Evolutionary conservation across 208 protist genomes (phyloP).

Genomic region (Acanthamoeba rhysodes): DNA sequence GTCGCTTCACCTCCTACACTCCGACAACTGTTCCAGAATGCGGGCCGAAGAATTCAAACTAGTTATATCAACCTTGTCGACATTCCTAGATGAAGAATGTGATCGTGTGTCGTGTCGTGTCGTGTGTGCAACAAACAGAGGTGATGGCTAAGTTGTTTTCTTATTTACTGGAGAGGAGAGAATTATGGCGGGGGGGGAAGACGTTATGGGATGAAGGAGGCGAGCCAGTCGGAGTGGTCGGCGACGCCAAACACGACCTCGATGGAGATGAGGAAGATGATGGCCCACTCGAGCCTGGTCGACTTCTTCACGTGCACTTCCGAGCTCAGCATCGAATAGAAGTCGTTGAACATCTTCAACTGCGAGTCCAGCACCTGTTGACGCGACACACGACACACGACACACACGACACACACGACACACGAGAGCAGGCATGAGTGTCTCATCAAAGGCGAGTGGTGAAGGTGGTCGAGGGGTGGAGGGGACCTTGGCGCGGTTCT

Average conservation of each 20-base stretch:
- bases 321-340: conserved; percentile 55
- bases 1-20: too few relatives aligned
- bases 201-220: conserved; percentile 15
- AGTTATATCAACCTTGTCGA: too few relatives aligned
- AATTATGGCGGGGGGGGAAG: too few relatives aligned
- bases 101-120: too few relatives aligned
- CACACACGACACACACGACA: too few relatives aligned
- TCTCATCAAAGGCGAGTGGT: not conserved
- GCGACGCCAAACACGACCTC: conserved; percentile 62
- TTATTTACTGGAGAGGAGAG: too few relatives aligned
- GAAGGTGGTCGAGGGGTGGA: not conserved
- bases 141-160: too few relatives aligned
- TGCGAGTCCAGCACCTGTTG: conserved; percentile 44
- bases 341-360: conserved; percentile 60
- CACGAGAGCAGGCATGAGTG: not conserved
- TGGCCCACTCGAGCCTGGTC: conserved; percentile 48
- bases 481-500: conserved; percentile 29
- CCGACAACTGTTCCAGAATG: too few relatives aligned
- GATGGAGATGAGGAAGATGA: conserved; percentile 67
- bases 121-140: too few relatives aligned
- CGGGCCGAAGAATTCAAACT: too few relatives aligned
- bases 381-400: too few relatives aligned
- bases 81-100: too few relatives aligned
- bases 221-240: conserved; percentile 55
- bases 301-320: conserved; percentile 64